Percentiles rank a stretch among this genome's conserved stretches.
These are phyloP conservation scores for Colletotrichum abscissum DNA, from an alignment of 2,329 filamentous ascomycete genomes.

Conservation along the genomic window DNA sequence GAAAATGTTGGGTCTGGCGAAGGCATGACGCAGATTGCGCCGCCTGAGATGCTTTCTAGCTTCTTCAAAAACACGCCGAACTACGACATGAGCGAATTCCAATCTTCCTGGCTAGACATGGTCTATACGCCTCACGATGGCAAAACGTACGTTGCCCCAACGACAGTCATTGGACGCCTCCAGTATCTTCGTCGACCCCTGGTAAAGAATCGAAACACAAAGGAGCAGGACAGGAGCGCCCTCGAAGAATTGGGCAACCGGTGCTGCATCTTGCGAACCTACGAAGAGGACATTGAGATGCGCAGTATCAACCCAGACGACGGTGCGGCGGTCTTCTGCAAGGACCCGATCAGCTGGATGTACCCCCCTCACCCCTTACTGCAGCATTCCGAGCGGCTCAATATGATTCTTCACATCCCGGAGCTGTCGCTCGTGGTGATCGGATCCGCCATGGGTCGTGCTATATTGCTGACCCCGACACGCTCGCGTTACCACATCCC, in stretches of 20 bases:
- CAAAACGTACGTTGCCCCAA: constrained; percentile 23
- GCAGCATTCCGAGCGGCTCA: constrained; percentile 53
- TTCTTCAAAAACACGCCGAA: neutral
- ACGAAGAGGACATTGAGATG: constrained; percentile 61
- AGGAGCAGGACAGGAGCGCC: constrained; percentile 7
- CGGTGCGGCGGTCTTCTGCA: constrained; percentile 43
- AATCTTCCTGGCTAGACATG: constrained; percentile 43
- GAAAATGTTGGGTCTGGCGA: neutral
- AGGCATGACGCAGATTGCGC: constrained; percentile 2
- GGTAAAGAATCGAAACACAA: constrained; percentile 16
- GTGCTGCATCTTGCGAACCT: constrained; percentile 58
- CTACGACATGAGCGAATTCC: neutral
- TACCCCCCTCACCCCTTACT: constrained; percentile 34
- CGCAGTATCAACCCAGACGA: constrained; percentile 40
- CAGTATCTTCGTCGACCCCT: constrained; percentile 21
- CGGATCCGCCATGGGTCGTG: constrained; percentile 74
- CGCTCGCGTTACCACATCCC: constrained; percentile 34
- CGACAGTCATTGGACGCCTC: neutral
- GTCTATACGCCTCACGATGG: constrained; percentile 50
- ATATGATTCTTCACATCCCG: constrained; percentile 73
- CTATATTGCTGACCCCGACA: constrained; percentile 70
- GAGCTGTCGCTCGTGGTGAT: constrained; percentile 77
- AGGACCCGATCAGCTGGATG: constrained; percentile 42
- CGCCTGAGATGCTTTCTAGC: constrained; percentile 6
- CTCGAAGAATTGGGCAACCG: constrained; percentile 35